Conservation (phyloP, 805 yeast genomes). For the Allodekkera sacchari region DNA sequence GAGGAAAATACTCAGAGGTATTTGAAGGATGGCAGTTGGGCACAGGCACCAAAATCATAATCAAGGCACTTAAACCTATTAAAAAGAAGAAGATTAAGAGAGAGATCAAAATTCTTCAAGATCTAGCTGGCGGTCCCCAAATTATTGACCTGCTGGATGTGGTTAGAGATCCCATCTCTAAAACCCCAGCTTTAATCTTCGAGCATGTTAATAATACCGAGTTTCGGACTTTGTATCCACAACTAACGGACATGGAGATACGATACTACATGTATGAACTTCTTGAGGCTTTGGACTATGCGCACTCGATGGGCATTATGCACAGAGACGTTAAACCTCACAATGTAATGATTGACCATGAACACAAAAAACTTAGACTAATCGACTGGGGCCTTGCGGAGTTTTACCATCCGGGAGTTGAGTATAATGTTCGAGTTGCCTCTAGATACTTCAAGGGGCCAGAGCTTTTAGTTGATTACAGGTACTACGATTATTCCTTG, state of each 20-base stretch:
- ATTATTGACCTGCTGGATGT: conserved; percentile 70
- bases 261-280: conserved; percentile 78
- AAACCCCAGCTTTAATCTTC: conserved; percentile 81
- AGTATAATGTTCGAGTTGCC: conserved; percentile 89
- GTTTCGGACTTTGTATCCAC: conserved; percentile 73
- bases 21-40: conserved; percentile 73
- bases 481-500: conserved; percentile 83
- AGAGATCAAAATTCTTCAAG: conserved; percentile 81
- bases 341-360: conserved; percentile 90
- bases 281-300: conserved; percentile 75
- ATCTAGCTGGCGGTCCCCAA: conserved; percentile 79
- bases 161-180: conserved; percentile 70
- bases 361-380: conserved; percentile 57
- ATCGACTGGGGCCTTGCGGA: conserved; percentile 97
- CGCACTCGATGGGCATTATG: conserved; percentile 93
- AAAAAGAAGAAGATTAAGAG: conserved; percentile 86
- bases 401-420: conserved; percentile 82
- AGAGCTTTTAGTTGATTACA: conserved; percentile 76
- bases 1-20: conserved; percentile 95
- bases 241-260: conserved; percentile 65
- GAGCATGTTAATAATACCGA: conserved; percentile 80
- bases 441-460: conserved; percentile 93
- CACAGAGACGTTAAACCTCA: conserved; percentile 96
- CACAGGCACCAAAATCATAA: conserved; percentile 60
- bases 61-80: conserved; percentile 88